Conservation (phyloP, 352 stramenopile genomes). For the Phytopythium oedochilum region DNA sequence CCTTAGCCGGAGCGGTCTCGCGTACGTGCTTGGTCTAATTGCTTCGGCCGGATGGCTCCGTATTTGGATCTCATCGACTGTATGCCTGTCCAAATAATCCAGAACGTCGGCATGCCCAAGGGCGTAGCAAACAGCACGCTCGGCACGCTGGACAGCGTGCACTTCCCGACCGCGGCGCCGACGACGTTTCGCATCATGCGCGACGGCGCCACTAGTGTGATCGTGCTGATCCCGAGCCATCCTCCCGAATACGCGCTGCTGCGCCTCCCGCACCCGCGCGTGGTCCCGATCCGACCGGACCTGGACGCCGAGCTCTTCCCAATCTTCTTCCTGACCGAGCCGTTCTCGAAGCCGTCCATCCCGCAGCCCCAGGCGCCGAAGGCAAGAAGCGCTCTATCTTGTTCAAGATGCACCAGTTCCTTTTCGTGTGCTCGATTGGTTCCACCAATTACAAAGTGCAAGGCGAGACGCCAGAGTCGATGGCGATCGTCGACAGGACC, state of each 20-base stretch:
- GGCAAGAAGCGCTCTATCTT: too few relatives aligned
- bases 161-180: not conserved
- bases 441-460: too few relatives aligned
- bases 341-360: not conserved
- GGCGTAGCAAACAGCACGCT: not conserved
- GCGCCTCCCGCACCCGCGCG: not conserved
- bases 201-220: not conserved
- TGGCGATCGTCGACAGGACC: too few relatives aligned
- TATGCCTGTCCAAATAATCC: not conserved
- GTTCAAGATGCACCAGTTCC: too few relatives aligned
- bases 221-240: not conserved
- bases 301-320: not conserved
- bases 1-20: not conserved
- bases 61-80: not conserved
- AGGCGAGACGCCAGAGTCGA: too few relatives aligned
- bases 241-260: not conserved
- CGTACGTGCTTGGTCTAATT: not conserved
- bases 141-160: not conserved
- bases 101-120: not conserved
- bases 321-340: not conserved
- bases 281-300: not conserved
- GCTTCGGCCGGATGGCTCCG: not conserved
- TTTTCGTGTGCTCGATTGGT: too few relatives aligned
- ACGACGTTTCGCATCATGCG: not conserved
- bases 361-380: too few relatives aligned